phyloP scores from a whole-genome alignment of 345 rosid genomes.

The Anastatica hierochuntica region DNA sequence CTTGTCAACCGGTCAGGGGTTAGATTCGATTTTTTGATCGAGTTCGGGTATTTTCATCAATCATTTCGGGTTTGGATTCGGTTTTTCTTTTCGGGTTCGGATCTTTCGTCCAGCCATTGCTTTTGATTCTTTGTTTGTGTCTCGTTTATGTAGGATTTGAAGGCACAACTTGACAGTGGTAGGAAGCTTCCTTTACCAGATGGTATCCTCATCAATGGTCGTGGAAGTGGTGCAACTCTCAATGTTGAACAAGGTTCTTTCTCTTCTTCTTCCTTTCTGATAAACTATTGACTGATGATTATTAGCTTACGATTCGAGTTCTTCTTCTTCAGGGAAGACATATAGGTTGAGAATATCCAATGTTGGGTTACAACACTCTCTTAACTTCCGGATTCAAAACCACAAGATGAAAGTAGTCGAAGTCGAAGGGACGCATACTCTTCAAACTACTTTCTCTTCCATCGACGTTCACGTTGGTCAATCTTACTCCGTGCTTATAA shows the following conservation, averaged over 20 bases:
- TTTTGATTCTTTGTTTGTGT: too few species aligned
- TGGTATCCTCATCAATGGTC: conserved; percentile 90
- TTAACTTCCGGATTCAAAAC: conserved; percentile 87
- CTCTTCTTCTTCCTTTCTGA: not conserved
- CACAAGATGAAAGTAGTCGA: conserved; percentile 75
- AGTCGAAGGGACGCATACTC: conserved; percentile 88
- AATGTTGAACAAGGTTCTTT: conserved; percentile 75
- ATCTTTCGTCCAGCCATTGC: too few species aligned
- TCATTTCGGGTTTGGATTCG: too few species aligned
- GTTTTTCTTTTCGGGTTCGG: too few species aligned
- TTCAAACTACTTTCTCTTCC: conserved; percentile 74
- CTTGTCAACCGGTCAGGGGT: too few species aligned
- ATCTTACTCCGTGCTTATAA: too few species aligned
- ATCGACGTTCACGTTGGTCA: conserved; percentile 89
- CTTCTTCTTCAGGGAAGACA: conserved; percentile 41
- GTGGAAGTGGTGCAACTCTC: conserved; percentile 53
- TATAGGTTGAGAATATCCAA: conserved; percentile 90
- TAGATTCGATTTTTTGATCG: too few species aligned
- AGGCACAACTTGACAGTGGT: conserved; percentile 49
- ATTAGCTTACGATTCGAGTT: not conserved
- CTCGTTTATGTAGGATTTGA: conserved; percentile 41
- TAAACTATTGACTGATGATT: not conserved
- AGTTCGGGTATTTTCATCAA: too few species aligned
- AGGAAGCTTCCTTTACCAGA: conserved; percentile 66
- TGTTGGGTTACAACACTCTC: conserved; percentile 73